Conservation (phyloP, 257 asterid genomes). For the Solanum bukasovii region DNA sequence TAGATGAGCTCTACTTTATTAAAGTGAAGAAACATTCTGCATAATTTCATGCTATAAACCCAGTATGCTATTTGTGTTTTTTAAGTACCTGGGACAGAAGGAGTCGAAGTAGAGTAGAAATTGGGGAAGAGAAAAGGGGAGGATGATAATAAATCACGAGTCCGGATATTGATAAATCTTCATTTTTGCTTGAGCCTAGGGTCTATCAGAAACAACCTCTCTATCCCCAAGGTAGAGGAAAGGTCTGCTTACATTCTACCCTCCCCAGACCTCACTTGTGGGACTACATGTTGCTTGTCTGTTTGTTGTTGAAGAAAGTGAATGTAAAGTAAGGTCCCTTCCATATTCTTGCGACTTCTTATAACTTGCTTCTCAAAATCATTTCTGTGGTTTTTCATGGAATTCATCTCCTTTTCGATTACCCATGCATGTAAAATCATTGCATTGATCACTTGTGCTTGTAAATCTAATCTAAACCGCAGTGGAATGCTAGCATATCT, state of each 20-base stretch:
- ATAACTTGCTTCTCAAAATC: background rate
- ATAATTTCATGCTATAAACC: background rate
- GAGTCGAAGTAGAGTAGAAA: background rate
- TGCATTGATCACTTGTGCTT: background rate
- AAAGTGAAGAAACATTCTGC: background rate
- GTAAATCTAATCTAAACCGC: background rate
- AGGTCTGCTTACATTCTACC: background rate
- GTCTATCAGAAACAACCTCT: background rate
- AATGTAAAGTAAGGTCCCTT: background rate
- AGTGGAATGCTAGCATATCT: background rate
- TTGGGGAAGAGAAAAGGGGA: background rate
- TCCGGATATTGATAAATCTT: background rate
- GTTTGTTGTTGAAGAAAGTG: background rate
- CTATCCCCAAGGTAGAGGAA: background rate
- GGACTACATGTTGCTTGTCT: background rate
- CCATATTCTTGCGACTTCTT: background rate
- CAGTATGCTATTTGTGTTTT: background rate
- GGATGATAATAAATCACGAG: background rate
- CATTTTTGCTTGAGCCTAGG: background rate
- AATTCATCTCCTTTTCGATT: background rate
- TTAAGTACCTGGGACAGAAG: background rate
- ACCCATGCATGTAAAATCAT: background rate
- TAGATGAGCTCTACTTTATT: background rate
- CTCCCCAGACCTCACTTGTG: background rate
- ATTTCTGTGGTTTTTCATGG: background rate